Base-by-base conservation (phyloP, 371 early-diverging fungal species). In the Mucor lusitanicus region DNA sequence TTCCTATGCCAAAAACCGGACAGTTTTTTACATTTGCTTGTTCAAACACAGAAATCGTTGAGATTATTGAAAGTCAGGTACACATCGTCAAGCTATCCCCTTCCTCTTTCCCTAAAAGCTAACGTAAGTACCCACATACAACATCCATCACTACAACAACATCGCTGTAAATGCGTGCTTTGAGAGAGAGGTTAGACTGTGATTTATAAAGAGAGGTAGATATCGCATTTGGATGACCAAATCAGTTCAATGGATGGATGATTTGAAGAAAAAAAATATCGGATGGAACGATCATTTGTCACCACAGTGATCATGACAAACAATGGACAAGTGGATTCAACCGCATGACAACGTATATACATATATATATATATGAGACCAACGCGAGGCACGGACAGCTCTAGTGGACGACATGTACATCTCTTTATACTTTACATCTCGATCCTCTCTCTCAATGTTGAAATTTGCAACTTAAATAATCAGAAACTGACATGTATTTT, bases 51-150 rank as follows among this genome's bases (percentile, higher is more conserved):
- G 50, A 50, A 46, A 50, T 50, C 50, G 1, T 50, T 25, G 25
- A 25, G 50, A 25, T 25, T 50, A 50, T 50, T 50, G 50, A 50
- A 50, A 50, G 50, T 50, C 50, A 50, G 50, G 50, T 50, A 50
- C 50, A 50, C 21, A 12, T 23, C 21, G 25, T 8, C 21, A 25
- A 50, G 37, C 23, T 25, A 50, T 50, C 50, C 50, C 25, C 50
- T 50, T 23, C 50, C 50, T 50, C 50, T 50, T 50, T 50, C 50
- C 50, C 50, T 50, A 50, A 50, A 50, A 50, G 50, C 50, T 50
- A 50, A 50, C 50, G 50, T 50, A 50, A 50, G 50, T 50, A 50
- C 23, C 50, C 8, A 50, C 3, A 23, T 50, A 50, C 50, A 50
- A 7, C 50, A 50, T 50, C 50, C 50, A 50, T 50, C 50, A 50